Evolutionary conservation across 2,329 filamentous ascomycete genomes (phyloP).

Genomic region (Fusarium pseudocircinatum): DNA sequence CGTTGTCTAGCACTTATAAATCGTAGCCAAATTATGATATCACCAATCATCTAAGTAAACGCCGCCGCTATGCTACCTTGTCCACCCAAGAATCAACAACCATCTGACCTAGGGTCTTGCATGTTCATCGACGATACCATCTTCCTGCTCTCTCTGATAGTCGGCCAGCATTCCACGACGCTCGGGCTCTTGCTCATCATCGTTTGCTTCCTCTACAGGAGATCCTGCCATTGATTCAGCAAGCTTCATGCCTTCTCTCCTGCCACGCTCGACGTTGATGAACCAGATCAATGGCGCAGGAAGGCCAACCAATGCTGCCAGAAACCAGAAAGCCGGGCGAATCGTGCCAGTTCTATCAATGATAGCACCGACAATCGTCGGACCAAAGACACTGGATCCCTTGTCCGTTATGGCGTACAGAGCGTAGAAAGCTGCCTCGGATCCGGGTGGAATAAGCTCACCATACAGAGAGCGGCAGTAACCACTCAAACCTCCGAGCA

Average conservation of each 20-base stretch:
- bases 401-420: constrained; percentile 98
- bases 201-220: constrained; percentile 45
- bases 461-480: constrained; percentile 94
- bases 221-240: constrained; percentile 68
- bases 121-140: constrained; percentile 14
- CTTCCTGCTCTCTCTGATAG: constrained; percentile 40
- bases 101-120: constrained; percentile 1
- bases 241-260: constrained; percentile 72
- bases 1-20: constrained; percentile 5
- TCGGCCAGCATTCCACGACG: constrained; percentile 43
- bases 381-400: constrained; percentile 91
- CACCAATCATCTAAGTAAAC: constrained; percentile 23
- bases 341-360: constrained; percentile 86
- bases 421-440: constrained; percentile 95
- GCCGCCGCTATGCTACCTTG: constrained; percentile 40
- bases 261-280: constrained; percentile 85
- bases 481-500: constrained; percentile 89
- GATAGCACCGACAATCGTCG: constrained; percentile 91
- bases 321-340: constrained; percentile 89
- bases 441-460: constrained; percentile 92
- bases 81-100: not conserved
- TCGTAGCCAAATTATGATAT: not conserved
- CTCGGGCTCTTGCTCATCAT: constrained; percentile 36
- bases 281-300: constrained; percentile 86
- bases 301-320: constrained; percentile 83